Evolutionary conservation across 257 asterid species (phyloP).

Genomic region (Penstemon barbatus): DNA sequence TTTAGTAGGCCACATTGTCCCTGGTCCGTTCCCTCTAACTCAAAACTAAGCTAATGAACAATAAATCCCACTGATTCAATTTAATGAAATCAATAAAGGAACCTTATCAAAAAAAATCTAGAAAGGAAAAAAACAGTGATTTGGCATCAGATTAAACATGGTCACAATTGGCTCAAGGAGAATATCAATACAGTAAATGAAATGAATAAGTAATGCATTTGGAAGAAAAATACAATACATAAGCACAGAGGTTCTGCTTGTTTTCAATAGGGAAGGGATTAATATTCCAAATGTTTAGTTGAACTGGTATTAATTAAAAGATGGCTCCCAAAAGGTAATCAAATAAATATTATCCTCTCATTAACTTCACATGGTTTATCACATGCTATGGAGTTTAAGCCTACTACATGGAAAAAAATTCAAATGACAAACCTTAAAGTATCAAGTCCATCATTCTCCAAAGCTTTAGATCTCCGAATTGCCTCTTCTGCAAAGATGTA

Average conservation of each 20-base stretch:
- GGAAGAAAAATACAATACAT: neutral
- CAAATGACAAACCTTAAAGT: constrained; percentile 59
- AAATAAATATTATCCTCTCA: too few relatives aligned
- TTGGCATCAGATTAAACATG: too few relatives aligned
- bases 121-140: too few relatives aligned
- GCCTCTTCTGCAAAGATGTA: constrained; percentile 70
- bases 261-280: neutral
- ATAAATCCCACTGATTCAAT: neutral
- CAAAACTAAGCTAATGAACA: neutral
- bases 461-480: constrained; percentile 70
- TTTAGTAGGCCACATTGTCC: constrained; percentile 1
- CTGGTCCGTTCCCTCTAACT: neutral
- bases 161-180: neutral
- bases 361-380: too few relatives aligned
- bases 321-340: neutral
- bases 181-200: neutral
- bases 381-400: too few relatives aligned
- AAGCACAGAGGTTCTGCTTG: neutral
- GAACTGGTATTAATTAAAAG: neutral
- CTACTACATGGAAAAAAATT: neutral
- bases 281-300: neutral
- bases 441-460: constrained; percentile 69
- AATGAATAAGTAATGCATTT: neutral
- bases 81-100: neutral
- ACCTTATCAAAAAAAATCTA: too few relatives aligned